phyloP scores from a whole-genome alignment of 352 stramenopile species.

The Pythium phragmitis region DNA sequence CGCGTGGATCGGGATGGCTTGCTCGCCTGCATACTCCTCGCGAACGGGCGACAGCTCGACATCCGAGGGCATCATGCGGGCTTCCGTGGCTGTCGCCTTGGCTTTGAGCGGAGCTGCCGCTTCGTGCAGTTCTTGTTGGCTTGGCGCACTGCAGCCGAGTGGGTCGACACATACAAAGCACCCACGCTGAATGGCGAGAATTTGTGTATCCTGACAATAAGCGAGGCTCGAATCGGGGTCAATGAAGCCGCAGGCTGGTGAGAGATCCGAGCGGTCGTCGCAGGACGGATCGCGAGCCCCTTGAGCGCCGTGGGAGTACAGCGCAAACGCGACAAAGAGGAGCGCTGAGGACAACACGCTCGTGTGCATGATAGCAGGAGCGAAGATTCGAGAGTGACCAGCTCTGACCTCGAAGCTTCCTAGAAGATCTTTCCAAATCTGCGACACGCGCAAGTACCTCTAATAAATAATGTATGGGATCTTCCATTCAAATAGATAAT shows the following conservation, averaged over 20 bases:
- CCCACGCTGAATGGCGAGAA: conserved; percentile 46
- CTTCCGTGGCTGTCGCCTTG: not conserved
- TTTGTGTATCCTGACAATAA: conserved; percentile 23
- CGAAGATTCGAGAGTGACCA: conserved; percentile 19
- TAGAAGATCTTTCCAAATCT: conserved; percentile 28
- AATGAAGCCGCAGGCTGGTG: conserved; percentile 12
- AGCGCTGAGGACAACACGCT: not conserved
- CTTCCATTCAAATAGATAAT: not conserved
- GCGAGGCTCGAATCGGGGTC: conserved; percentile 14
- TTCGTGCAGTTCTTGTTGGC: not conserved
- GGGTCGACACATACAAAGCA: conserved; percentile 53
- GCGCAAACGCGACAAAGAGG: not conserved
- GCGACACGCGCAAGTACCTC: conserved; percentile 15
- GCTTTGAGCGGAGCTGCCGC: not conserved
- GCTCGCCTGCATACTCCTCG: conserved; percentile 2
- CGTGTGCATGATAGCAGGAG: not conserved
- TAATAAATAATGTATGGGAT: not conserved
- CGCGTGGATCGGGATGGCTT: conserved; percentile 3
- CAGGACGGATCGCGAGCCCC: conserved; percentile 29
- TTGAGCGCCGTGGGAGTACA: not conserved
- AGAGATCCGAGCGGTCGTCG: conserved; percentile 34
- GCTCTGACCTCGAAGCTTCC: not conserved
- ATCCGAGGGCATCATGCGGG: not conserved
- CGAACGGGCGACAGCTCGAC: conserved; percentile 1
- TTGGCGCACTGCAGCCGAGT: conserved; percentile 22